Base-by-base conservation (phyloP, 805 yeast genomes). In the Pichia exigua region DNA sequence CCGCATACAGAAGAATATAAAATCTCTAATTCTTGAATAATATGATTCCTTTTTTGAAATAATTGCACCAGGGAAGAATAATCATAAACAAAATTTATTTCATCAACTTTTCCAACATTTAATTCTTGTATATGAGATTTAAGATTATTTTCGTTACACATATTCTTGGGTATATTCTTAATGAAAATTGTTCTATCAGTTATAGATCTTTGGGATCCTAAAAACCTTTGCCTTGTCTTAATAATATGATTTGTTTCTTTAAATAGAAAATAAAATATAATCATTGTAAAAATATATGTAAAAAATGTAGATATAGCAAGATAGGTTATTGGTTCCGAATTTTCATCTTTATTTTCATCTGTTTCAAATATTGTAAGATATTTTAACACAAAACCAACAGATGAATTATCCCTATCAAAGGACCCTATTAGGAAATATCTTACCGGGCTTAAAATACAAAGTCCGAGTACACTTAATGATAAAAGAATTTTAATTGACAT, bases 161-260 rank as follows among this genome's bases (percentile, higher is more conserved):
- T 64, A 40, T 67, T 62, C 42, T 63, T 65, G 0, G 85, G 85
- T 20, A 81, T 79, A 40, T 81, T 80, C 45, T 78, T 77, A 18
- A 81, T 65, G 46, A 74, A 65, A 44, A 81, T 78, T 7, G 85
- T 81, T 53, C 84, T 65, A 62, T 81, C 85, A 2, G 83, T 79
- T 46, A 81, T 68, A 18, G 83, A 76, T 63, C 78, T 72, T 59
- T 81, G 85, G 6, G 79, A 72, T 0, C 85, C 85, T 52, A 81
- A 65, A 61, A 78, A 79, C 56, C 74, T 71, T 58, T 81, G 85
- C 42, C 85, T 65, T 1, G 79, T 74, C 54, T 71, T 72, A 46
- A 81, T 71, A 35, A 81, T 76, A 49, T 66, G 67, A 17, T 70
- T 67, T 21, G 85, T 80, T 60, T 70, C 77, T 46, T 68, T 68